phyloP scores from a whole-genome alignment of 1,284 basidiomycete species.

The Heimioporus retisporus region DNA sequence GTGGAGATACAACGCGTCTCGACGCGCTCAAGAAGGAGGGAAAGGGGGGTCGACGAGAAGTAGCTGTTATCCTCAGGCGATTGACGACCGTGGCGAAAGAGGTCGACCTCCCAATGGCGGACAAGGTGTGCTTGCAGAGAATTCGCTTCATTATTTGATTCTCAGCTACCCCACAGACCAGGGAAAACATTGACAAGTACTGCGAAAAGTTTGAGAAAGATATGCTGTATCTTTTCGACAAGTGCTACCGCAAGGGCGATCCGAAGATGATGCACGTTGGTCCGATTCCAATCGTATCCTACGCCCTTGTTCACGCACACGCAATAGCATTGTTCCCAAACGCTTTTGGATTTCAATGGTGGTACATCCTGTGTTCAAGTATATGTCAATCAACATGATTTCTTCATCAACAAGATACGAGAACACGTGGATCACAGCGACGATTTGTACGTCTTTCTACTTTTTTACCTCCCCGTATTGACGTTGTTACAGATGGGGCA shows the following conservation, averaged over 20 bases:
- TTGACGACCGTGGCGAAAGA: conserved; percentile 93
- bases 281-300: conserved; percentile 37
- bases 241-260: conserved; percentile 95
- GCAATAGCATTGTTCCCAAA: conserved; percentile 94
- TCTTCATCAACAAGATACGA: conserved; percentile 93
- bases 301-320: conserved; percentile 21
- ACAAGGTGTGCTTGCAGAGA: conserved; percentile 64
- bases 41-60: conserved; percentile 87
- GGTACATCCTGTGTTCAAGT: conserved; percentile 98
- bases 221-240: conserved; percentile 96
- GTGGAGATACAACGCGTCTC: conserved; percentile 83
- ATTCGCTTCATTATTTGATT: background rate
- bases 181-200: conserved; percentile 93
- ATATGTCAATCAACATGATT: conserved; percentile 99
- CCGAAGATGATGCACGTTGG: conserved; percentile 99
- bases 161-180: conserved; percentile 61
- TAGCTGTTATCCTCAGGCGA: conserved; percentile 91
- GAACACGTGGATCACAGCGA: conserved; percentile 69
- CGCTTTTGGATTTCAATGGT: conserved; percentile 98
- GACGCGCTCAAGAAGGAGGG: conserved; percentile 90
- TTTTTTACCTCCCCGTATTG: conserved; percentile 7
- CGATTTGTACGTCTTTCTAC: conserved; percentile 62
- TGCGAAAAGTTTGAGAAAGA: conserved; percentile 99
- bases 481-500: conserved; percentile 75
- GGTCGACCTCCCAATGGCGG: conserved; percentile 85